These are phyloP conservation scores for Pythium myriotylum DNA, from an alignment of 352 stramenopile species.

Conservation along the genomic window DNA sequence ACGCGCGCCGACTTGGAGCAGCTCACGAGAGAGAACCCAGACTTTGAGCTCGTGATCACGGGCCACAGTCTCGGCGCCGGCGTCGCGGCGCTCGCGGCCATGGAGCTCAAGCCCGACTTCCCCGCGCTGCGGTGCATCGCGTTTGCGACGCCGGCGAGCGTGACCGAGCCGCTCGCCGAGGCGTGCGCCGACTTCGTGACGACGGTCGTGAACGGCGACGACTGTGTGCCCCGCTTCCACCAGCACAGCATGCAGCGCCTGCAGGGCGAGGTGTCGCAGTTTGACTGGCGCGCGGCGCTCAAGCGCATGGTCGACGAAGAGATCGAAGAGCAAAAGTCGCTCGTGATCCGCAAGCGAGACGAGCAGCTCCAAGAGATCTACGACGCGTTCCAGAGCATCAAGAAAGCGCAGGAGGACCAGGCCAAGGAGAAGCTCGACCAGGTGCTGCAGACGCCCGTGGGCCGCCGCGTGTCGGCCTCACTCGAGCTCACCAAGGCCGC, in stretches of 20 bases:
- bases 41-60: no score
- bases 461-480: no score
- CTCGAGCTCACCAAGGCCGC: no score
- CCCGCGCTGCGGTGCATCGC: no score
- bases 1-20: no score
- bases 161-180: slow-evolving; percentile 59
- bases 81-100: no score
- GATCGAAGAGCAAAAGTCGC: slow-evolving; percentile 60
- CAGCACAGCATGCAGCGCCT: slow-evolving; percentile 72
- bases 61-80: no score
- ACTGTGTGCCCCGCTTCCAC: slow-evolving; percentile 81
- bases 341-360: slow-evolving; percentile 58
- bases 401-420: slow-evolving; percentile 46
- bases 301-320: slow-evolving; percentile 62
- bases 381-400: slow-evolving; percentile 44
- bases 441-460: slow-evolving; percentile 18
- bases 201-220: slow-evolving; percentile 75
- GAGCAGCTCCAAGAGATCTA: slow-evolving; percentile 52
- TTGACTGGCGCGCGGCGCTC: slow-evolving; percentile 67
- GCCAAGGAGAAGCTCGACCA: slow-evolving; percentile 48
- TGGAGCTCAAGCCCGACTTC: no score
- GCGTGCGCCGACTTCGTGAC: slow-evolving; percentile 64
- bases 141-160: no score
- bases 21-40: no score
- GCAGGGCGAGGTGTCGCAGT: slow-evolving; percentile 63